Evolutionary conservation across 768 basidiomycete genomes (phyloP), one percentile per base, ranked within the genome.

Genomic region (Cyclocybe aegerita): DNA sequence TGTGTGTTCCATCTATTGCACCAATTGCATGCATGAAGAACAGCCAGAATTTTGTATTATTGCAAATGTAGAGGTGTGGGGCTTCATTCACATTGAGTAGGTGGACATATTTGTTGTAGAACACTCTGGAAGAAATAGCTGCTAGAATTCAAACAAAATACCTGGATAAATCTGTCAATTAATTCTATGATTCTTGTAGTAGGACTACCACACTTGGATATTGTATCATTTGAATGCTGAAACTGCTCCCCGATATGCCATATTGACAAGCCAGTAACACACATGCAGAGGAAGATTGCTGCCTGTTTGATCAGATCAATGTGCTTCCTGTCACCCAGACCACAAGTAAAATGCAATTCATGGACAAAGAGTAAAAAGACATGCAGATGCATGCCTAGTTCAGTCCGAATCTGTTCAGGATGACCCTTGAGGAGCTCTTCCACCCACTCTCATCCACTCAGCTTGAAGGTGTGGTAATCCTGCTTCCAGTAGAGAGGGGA

Each of bases 261-360:
- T 9, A 53, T 41, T 0, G 50, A 52, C 8, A 56, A 35, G 7
- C 55, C 55, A 29, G 55, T 56, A 10, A 65, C 58, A 43, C 50
- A 55, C 12, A 50, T 60, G 34, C 65, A 65, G 7, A 67, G 49
- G 42, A 66, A 67, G 14, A 65, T 66, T 34, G 65, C 64, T 2
- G 50, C 51, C 38, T 62, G 55, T 41, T 66, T 63, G 29, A 60
- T 47, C 0, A 65, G 35, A 7, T 48, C 15, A 6, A 63, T 55
- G 53, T 53, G 9, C 12, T 35, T 47, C 3, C 52, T 57, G 29
- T 33, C 43, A 1, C n/a, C 14, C 17, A 46, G 43, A 17, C 52
- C 54, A n/a, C n/a, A n/a, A 9, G 46, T 8, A 17, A 30, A 5
- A 9, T 32, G 30, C 4, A 43, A 23, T 29, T 37, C 52, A 29